Evolutionary conservation across 495 filamentous ascomycete genomes (phyloP).

Genomic region (Lasiosphaeria hispida): DNA sequence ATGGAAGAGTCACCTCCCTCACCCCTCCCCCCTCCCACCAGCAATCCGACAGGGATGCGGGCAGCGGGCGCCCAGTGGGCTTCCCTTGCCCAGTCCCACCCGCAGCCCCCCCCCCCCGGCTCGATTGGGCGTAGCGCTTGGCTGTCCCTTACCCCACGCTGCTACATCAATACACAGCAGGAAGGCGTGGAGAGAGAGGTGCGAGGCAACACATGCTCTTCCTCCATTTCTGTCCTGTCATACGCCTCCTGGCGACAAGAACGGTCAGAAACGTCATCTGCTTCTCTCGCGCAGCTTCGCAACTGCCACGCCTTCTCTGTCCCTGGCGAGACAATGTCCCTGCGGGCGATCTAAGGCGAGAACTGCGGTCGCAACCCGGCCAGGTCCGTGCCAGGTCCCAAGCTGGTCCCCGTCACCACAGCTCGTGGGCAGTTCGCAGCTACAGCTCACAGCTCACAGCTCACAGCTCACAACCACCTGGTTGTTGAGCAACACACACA

Average conservation of each 20-base stretch:
- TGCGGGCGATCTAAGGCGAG: constrained; percentile 13
- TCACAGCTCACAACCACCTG: background rate
- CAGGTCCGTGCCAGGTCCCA: background rate
- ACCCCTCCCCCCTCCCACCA: background rate
- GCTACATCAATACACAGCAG: constrained; percentile 19
- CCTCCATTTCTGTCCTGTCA: constrained; percentile 10
- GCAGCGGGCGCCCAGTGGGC: background rate
- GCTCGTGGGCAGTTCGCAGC: constrained; percentile 10
- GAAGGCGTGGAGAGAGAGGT: constrained; percentile 12
- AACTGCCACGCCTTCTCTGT: constrained; percentile 7
- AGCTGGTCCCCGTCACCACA: background rate
- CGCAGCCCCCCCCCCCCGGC: constrained; percentile 11
- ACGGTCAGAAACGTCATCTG: background rate
- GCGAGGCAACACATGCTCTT: constrained; percentile 19
- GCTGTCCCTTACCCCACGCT: constrained; percentile 16
- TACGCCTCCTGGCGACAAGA: constrained; percentile 1
- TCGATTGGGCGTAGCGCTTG: constrained; percentile 12
- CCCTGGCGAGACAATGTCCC: constrained; percentile 12
- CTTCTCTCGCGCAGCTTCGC: constrained; percentile 7
- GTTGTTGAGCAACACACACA: too few relatives aligned
- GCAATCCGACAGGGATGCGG: constrained; percentile 8
- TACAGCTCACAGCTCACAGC: constrained; percentile 8
- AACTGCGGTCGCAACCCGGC: background rate
- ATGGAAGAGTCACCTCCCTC: background rate
- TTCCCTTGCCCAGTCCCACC: constrained; percentile 11